phyloP scores from a whole-genome alignment of 768 basidiomycete species.

The Tulasnella sp. region DNA sequence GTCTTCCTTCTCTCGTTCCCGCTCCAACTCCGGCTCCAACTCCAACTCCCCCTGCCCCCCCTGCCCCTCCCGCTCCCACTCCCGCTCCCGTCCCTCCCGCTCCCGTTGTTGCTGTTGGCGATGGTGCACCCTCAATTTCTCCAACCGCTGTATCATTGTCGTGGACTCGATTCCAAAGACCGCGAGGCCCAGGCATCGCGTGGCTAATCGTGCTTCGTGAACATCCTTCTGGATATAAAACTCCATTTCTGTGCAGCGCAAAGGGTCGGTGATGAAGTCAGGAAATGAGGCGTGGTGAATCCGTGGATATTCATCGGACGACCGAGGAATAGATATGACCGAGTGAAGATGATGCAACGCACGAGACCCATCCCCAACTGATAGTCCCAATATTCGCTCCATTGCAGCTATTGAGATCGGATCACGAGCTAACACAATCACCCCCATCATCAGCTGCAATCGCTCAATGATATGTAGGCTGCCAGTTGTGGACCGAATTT shows the following conservation, averaged over 20 bases:
- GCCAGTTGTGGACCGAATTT: background rate
- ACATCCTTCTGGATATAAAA: background rate
- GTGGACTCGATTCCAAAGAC: too few species aligned
- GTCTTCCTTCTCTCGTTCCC: too few species aligned
- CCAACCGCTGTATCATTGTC: too few species aligned
- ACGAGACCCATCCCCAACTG: background rate
- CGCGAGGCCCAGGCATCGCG: too few species aligned
- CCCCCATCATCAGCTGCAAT: conserved; percentile 1
- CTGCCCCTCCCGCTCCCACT: too few species aligned
- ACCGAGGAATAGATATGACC: background rate
- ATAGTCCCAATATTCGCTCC: background rate
- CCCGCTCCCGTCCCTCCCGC: too few species aligned
- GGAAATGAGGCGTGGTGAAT: conserved; percentile 12
- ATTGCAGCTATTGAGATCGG: background rate
- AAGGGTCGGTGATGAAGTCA: conserved; percentile 8
- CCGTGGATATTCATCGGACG: background rate
- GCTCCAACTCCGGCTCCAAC: too few species aligned
- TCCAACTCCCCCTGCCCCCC: too few species aligned
- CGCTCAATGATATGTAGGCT: background rate
- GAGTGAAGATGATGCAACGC: background rate
- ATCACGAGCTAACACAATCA: background rate
- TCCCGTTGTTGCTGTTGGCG: too few species aligned
- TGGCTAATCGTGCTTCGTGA: too few species aligned
- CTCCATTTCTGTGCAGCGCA: background rate
- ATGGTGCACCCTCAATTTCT: too few species aligned